Evolutionary conservation across 1,284 basidiomycete genomes (phyloP).

Genomic region (Somion occarium): DNA sequence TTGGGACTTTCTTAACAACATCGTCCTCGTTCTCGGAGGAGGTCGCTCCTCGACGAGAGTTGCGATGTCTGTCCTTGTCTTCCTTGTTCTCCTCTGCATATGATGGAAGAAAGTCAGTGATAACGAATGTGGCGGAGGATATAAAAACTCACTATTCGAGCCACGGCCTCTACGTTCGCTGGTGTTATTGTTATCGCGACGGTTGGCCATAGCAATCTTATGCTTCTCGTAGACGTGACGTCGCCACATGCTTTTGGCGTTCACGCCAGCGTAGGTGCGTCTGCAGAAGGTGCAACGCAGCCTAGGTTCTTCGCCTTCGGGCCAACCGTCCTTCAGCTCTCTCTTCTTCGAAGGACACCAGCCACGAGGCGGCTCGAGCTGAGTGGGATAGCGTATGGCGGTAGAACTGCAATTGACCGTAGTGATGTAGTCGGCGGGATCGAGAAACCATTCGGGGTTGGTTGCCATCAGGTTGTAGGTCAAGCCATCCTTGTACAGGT

Average conservation of each 20-base stretch:
- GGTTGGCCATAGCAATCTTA: constrained; percentile 80
- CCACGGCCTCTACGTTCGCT: constrained; percentile 46
- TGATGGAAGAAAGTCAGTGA: neutral
- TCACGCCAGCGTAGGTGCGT: constrained; percentile 74
- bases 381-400: constrained; percentile 62
- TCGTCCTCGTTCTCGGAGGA: neutral
- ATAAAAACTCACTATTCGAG: constrained; percentile 46
- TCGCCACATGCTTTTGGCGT: constrained; percentile 85
- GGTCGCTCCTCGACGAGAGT: neutral
- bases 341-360: constrained; percentile 80
- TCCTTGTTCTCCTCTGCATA: constrained; percentile 25
- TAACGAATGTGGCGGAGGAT: neutral
- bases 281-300: constrained; percentile 78
- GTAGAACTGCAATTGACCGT: constrained; percentile 40
- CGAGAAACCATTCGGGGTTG: constrained; percentile 74
- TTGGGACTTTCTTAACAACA: neutral
- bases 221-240: constrained; percentile 82
- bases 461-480: constrained; percentile 63
- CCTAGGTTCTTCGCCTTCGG: constrained; percentile 70
- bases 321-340: constrained; percentile 68
- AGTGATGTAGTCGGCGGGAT: constrained; percentile 57
- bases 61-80: neutral
- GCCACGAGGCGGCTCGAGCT: constrained; percentile 72
- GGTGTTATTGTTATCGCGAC: constrained; percentile 62
- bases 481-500: constrained; percentile 59